Conservation (phyloP, 2,329 filamentous ascomycete species). For the Verticillium nubilum region DNA sequence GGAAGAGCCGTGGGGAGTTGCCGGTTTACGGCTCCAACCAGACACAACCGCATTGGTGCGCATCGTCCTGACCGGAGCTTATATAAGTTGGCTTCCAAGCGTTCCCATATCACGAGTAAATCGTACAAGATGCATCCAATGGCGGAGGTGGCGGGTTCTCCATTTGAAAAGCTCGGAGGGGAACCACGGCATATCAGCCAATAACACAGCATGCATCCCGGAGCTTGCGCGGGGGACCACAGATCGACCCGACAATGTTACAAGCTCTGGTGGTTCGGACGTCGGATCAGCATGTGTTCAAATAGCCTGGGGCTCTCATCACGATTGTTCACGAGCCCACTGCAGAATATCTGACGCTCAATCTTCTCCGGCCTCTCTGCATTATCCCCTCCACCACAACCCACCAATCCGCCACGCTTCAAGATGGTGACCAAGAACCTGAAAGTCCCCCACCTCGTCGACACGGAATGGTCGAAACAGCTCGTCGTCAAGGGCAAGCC, state of each 20-base stretch:
- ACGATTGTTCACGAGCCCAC: neutral
- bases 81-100: too few species aligned
- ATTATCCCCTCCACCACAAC: too few species aligned
- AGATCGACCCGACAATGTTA: neutral
- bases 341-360: too few species aligned
- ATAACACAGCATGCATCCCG: neutral
- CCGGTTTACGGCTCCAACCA: neutral
- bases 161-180: neutral
- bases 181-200: neutral
- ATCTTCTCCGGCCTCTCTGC: neutral
- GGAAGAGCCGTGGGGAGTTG: too few species aligned
- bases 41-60: neutral
- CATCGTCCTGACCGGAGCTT: too few species aligned
- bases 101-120: too few species aligned
- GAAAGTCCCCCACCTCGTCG: neutral
- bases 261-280: neutral
- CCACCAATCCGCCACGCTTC: neutral
- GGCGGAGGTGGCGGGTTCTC: neutral
- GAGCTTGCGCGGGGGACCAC: neutral
- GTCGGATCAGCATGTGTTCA: neutral
- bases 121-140: neutral
- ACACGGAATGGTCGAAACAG: slow-evolving; percentile 18
- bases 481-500: slow-evolving; percentile 22
- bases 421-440: neutral
- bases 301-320: neutral